Evolutionary conservation across 768 basidiomycete species (phyloP), one percentile per base, ranked within the genome.

Genomic region (Symmetrospora coprosmae): DNA sequence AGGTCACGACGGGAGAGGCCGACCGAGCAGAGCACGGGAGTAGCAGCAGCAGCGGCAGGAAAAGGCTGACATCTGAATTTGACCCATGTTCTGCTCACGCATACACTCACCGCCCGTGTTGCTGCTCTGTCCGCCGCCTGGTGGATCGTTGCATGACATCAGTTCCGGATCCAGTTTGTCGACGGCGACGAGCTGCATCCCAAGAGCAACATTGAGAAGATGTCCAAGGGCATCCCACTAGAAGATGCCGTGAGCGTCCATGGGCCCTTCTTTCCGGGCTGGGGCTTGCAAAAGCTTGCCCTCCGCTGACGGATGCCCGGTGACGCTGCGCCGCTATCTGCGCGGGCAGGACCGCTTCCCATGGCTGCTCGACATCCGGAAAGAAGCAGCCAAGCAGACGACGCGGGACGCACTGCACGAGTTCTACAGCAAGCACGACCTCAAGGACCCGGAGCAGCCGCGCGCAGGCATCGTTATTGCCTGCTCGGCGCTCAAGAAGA

Each of bases 101-200:
- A n/a, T n/a, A n/a, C n/a, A n/a, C n/a, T n/a, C n/a, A n/a, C n/a
- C n/a, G n/a, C 28, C 8, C 19, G 19, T 23, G 19, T 11, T 17
- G 14, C 38, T n/a, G 28, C 30, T 23, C 35, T 33, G 16, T n/a
- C 30, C 30, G 17, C 21, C 25, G 14, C n/a, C 23, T 21, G 34
- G 21, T n/a, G 38, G 66, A 27, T 9, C n/a, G 65, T 60, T 72
- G 74, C 23, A 74, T 74, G 67, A 73, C 73, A 7, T 71, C 72
- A 2, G 69, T 89, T 87, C 47, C 72, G 71, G n/a, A 64, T 87
- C 62, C 83, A 87, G 1, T 92, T 85, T 74, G 74, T 88, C 61
- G 91, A 96, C 68, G 91, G 85, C 28, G 90, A 94, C 70, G 82
- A 85, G 63, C 77, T 94, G 28, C 91, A 96, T 70, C 85, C 90